These are phyloP conservation scores for Potentilla sterilis DNA, from an alignment of 306 rosid genomes.

Conservation along the genomic window DNA sequence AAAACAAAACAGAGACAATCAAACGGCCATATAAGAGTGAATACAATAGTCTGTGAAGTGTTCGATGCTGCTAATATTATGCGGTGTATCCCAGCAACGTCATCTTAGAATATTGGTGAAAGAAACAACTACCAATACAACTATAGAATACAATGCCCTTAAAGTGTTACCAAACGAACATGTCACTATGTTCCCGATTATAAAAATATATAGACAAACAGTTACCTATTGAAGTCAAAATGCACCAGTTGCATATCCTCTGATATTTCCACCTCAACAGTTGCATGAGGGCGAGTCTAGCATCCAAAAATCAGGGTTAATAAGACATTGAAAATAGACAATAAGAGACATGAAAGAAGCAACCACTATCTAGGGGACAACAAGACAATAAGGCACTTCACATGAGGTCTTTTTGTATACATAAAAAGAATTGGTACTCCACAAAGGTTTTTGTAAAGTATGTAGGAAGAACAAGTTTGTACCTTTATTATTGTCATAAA, in stretches of 20 bases:
- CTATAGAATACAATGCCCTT: neutral
- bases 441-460: neutral
- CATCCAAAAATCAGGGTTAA: slow-evolving; percentile 22
- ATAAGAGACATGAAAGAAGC: slow-evolving; percentile 7
- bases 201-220: neutral
- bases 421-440: neutral
- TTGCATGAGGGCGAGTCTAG: slow-evolving; percentile 97
- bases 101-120: neutral
- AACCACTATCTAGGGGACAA: slow-evolving; percentile 1
- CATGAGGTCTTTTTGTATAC: neutral
- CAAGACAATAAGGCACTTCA: neutral
- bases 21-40: neutral
- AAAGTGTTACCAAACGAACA: neutral
- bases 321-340: neutral
- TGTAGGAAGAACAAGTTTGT: neutral
- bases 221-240: slow-evolving; percentile 95
- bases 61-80: neutral
- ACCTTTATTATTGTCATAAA: neutral
- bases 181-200: neutral
- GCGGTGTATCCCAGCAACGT: neutral
- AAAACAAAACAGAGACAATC: slow-evolving; percentile 13
- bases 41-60: neutral
- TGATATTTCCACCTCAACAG: slow-evolving; percentile 97
- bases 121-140: neutral
- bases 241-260: slow-evolving; percentile 99